Conservation (phyloP, 805 yeast genomes). For the Wickerhamiella alocasiicola region DNA sequence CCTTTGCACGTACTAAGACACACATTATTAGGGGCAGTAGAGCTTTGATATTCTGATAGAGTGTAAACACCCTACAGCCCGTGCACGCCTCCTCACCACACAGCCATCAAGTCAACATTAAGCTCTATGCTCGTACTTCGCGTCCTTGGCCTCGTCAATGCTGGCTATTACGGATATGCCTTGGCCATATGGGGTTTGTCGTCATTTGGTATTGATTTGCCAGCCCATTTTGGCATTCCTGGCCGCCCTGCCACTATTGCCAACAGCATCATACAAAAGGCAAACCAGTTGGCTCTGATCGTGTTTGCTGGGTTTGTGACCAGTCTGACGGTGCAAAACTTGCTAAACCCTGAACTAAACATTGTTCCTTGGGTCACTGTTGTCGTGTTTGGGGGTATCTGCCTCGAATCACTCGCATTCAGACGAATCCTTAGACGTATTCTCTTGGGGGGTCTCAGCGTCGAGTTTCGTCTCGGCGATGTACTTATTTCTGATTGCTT, state of each 20-base stretch:
- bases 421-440: constrained; percentile 36
- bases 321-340: not conserved
- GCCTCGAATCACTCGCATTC: constrained; percentile 31
- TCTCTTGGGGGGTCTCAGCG: constrained; percentile 46
- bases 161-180: constrained; percentile 4
- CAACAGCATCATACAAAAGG: not conserved
- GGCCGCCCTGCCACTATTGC: not conserved
- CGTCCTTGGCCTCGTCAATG: not conserved
- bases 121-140: constrained; percentile 1
- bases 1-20: too few relatives aligned
- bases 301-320: constrained; percentile 2
- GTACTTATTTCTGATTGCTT: constrained; percentile 73
- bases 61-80: not conserved
- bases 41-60: too few relatives aligned
- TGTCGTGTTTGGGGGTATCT: constrained; percentile 28
- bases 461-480: constrained; percentile 53
- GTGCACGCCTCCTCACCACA: not conserved
- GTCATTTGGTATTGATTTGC: constrained; percentile 1
- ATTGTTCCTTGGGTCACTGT: constrained; percentile 27
- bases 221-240: not conserved
- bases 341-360: not conserved
- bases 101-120: not conserved
- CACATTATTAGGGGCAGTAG: too few relatives aligned
- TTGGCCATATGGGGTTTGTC: not conserved
- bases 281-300: not conserved